These are phyloP conservation scores for Trametes maxima DNA, from an alignment of 768 basidiomycete genomes.

Conservation along the genomic window DNA sequence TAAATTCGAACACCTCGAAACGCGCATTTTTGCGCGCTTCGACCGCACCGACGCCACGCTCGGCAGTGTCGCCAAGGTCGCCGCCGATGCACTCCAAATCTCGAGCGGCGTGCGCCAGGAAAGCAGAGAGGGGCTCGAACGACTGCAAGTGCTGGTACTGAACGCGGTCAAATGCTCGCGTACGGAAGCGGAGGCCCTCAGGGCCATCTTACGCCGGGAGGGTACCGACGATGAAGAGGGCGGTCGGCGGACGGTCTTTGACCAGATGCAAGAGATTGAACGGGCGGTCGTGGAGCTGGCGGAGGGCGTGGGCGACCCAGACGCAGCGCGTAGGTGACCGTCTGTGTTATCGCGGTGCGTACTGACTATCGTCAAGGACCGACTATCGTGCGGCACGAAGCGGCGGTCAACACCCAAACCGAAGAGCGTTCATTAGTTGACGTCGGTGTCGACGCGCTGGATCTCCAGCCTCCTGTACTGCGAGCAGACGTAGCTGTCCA, in stretches of 20 bases:
- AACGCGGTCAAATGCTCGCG: constrained; percentile 2
- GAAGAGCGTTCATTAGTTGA: not conserved
- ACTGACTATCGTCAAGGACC: not conserved
- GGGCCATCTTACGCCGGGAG: not conserved
- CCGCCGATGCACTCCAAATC: not conserved
- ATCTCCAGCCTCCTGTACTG: not conserved
- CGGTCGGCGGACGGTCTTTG: constrained; percentile 3
- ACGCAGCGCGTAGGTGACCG: constrained; percentile 15
- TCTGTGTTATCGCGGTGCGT: not conserved
- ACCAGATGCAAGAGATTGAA: constrained; percentile 12
- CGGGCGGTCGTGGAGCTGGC: constrained; percentile 16
- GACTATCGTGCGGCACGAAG: constrained; percentile 13
- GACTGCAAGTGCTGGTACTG: constrained; percentile 3
- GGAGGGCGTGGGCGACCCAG: constrained; percentile 22
- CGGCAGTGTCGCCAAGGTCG: not conserved
- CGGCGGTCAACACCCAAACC: constrained; percentile 13
- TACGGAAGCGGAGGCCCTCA: constrained; percentile 4
- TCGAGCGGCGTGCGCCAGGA: constrained; percentile 8
- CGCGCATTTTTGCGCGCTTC: not conserved
- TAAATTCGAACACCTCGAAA: not conserved
- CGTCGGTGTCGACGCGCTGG: not conserved
- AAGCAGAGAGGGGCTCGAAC: constrained; percentile 12
- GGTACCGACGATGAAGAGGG: not conserved
- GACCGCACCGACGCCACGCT: constrained; percentile 4
- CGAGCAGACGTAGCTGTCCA: not conserved